Conservation (phyloP, 345 rosid species). For the Aethionema arabicum region DNA sequence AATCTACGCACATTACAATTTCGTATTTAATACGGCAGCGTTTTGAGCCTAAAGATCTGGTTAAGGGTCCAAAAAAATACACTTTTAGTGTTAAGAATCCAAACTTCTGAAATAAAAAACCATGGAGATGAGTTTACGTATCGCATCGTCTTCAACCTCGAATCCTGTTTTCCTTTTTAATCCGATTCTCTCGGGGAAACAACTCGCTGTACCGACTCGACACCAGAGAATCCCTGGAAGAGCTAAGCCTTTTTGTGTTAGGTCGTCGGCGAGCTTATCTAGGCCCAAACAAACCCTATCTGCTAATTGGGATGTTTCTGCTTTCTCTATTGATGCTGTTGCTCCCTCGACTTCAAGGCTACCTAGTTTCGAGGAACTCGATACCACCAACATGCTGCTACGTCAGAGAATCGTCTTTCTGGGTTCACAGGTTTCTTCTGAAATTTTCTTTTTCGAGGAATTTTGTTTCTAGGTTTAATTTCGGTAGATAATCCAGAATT, state of each 20-base stretch:
- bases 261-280: conserved; percentile 41
- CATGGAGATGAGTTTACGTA: conserved; percentile 38
- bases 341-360: conserved; percentile 50
- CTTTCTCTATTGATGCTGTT: conserved; percentile 32
- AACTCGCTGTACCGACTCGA: background rate
- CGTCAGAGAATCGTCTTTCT: conserved; percentile 86
- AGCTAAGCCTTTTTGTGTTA: conserved; percentile 38
- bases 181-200: conserved; percentile 5
- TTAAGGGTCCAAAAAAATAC: background rate
- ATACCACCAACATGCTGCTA: conserved; percentile 86
- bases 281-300: conserved; percentile 50
- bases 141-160: conserved; percentile 33
- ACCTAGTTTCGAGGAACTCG: conserved; percentile 82
- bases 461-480: background rate
- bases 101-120: background rate
- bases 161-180: conserved; percentile 12
- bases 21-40: conserved; percentile 12
- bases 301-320: conserved; percentile 63
- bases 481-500: background rate
- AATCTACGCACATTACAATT: background rate
- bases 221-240: conserved; percentile 27
- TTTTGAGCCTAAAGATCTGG: background rate
- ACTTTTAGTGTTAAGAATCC: no score
- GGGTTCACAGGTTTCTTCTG: conserved; percentile 67
- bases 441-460: background rate